Conservation (phyloP, 192 early-diverging fungal species). For the Podila minutissima region DNA sequence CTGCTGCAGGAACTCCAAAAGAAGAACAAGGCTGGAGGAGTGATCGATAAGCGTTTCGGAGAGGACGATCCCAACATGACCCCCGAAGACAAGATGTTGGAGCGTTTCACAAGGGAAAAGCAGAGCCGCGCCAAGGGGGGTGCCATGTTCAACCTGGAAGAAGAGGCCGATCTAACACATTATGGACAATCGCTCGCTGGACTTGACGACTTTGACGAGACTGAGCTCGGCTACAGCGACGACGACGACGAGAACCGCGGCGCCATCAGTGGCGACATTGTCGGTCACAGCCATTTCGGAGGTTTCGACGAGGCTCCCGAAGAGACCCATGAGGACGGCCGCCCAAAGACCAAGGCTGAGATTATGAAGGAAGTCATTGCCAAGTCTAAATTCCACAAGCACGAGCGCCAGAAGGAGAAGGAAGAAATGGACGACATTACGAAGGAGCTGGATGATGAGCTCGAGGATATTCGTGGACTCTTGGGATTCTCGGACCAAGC, state of each 20-base stretch:
- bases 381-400: conserved; percentile 96
- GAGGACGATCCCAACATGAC: conserved; percentile 89
- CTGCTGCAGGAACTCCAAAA: conserved; percentile 80
- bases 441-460: conserved; percentile 88
- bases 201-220: conserved; percentile 86
- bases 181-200: conserved; percentile 89
- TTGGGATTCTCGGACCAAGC: conserved; percentile 48
- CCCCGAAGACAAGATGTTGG: conserved; percentile 95
- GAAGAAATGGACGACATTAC: conserved; percentile 87
- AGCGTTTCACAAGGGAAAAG: conserved; percentile 90
- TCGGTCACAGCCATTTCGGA: conserved; percentile 85
- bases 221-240: conserved; percentile 63
- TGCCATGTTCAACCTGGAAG: conserved; percentile 86
- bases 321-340: conserved; percentile 53
- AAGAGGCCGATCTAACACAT: conserved; percentile 89
- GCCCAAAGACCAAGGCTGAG: conserved; percentile 89
- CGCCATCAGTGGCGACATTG: conserved; percentile 75
- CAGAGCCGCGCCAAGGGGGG: conserved; percentile 38
- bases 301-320: conserved; percentile 77
- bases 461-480: conserved; percentile 83
- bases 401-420: conserved; percentile 89
- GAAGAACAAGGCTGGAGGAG: conserved; percentile 72
- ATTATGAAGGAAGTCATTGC: conserved; percentile 98
- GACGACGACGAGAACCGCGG: conserved; percentile 69
- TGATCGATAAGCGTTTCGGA: conserved; percentile 96